These are phyloP conservation scores for Boletellus deceptivus DNA, from an alignment of 1,284 basidiomycete species.

Conservation along the genomic window DNA sequence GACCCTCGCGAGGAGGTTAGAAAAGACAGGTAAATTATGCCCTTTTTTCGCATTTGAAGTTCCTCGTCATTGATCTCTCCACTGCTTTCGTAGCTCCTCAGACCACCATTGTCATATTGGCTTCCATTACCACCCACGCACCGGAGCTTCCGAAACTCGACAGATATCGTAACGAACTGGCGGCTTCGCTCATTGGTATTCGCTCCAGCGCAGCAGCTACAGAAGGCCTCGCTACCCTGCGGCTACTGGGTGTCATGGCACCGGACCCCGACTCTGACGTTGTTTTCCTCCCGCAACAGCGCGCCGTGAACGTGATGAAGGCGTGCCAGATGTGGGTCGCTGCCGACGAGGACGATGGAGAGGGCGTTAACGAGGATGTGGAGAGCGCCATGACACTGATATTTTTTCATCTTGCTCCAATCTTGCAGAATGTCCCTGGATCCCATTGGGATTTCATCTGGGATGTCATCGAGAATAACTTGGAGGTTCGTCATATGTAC, in stretches of 20 bases:
- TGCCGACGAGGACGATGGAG: constrained; percentile 60
- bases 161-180: constrained; percentile 87
- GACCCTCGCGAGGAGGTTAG: constrained; percentile 57
- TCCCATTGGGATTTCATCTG: constrained; percentile 92
- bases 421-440: constrained; percentile 85
- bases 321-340: constrained; percentile 83
- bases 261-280: constrained; percentile 79
- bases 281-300: constrained; percentile 83
- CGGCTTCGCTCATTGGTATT: constrained; percentile 75
- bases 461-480: constrained; percentile 84
- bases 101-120: constrained; percentile 63
- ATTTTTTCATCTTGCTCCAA: constrained; percentile 78
- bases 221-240: constrained; percentile 69
- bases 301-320: constrained; percentile 90
- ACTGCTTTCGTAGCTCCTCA: constrained; percentile 53
- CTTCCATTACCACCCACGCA: constrained; percentile 59
- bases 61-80: constrained; percentile 1
- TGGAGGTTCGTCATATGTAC: constrained; percentile 62
- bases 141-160: constrained; percentile 74
- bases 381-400: constrained; percentile 76
- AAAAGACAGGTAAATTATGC: constrained; percentile 51
- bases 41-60: background rate
- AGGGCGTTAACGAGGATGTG: constrained; percentile 57
- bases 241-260: constrained; percentile 72
- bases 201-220: constrained; percentile 60